Conservation (phyloP, 306 rosid genomes). For the peach (Prunus persica) region DNA sequence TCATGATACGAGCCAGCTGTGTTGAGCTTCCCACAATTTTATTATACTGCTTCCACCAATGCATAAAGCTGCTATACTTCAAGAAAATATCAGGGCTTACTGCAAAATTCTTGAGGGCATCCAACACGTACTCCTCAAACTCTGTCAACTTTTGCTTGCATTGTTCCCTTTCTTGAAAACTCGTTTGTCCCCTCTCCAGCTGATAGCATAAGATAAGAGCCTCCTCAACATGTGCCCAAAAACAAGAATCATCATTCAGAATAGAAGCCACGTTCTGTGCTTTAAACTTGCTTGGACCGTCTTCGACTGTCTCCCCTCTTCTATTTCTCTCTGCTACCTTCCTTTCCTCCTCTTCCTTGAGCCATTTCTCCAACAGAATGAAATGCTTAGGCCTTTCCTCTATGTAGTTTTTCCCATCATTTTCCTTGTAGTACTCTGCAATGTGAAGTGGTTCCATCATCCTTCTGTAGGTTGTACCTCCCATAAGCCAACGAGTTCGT, state of each 20-base stretch:
- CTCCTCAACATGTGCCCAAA: slow-evolving; percentile 74
- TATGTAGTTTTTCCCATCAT: slow-evolving; percentile 15
- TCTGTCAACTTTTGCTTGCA: slow-evolving; percentile 10
- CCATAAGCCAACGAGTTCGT: slow-evolving; percentile 37
- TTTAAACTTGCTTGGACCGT: background rate
- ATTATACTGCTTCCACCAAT: slow-evolving; percentile 55
- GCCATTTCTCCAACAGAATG: slow-evolving; percentile 44
- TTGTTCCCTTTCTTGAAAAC: slow-evolving; percentile 7
- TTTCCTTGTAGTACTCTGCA: slow-evolving; percentile 36
- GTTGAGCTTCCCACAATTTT: slow-evolving; percentile 17
- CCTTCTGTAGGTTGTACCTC: slow-evolving; percentile 49
- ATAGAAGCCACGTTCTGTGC: slow-evolving; percentile 23
- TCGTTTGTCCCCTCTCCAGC: background rate
- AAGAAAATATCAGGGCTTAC: slow-evolving; percentile 74
- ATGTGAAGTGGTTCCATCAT: slow-evolving; percentile 69
- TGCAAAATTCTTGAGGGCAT: slow-evolving; percentile 26
- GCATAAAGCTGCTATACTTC: slow-evolving; percentile 49
- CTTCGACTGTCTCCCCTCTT: background rate
- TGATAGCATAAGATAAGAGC: slow-evolving; percentile 31
- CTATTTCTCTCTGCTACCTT: background rate
- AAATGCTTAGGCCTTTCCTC: slow-evolving; percentile 37
- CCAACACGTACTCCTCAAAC: slow-evolving; percentile 50
- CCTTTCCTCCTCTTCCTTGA: background rate
- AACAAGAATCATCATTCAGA: slow-evolving; percentile 69
- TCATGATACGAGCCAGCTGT: slow-evolving; percentile 38